Evolutionary conservation across 2,329 filamentous ascomycete genomes (phyloP), one percentile per base, ranked within the genome.

Genomic region (Ceratocystis papillata): DNA sequence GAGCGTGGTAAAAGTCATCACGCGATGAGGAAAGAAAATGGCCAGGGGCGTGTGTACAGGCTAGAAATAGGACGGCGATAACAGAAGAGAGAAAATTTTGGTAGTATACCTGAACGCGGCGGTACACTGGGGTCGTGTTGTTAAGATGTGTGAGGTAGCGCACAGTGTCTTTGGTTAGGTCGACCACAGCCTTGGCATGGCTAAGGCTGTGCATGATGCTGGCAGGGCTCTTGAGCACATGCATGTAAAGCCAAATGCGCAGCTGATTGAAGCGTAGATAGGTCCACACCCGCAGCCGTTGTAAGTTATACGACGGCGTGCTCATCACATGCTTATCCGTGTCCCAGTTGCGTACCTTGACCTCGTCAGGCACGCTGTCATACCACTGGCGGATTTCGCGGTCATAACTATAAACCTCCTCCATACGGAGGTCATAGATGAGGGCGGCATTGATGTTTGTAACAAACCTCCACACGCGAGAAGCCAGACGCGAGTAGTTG

Each of bases 201-300:
- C 79, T 76, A 63, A 86, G 81, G 72, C 96, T 87, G 67, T 87
- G 83, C 76, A 88, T 84, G 71, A 96, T 96, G 71, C 87, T 92
- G 12, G 85, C 88, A 2, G 89, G 85, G 20, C 88, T 93, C 74
- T 96, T 90, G 7, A 97, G 78, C 2, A 96, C 86, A 0, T 91
- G 91, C 0, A 90, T 89, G 74, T 95, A 92, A 33, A 96, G 88
- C 73, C 90, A 85, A 67, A 92, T 94, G 4, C 92, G 87, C 76
- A 96, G 89, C 77, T 96, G 91, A 71, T 96, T 96, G 53, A 90
- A 84, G 48, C 92, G 85, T 17, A 96, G 78, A 73, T 95, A 94
- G 20, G 94, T 87, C 74, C 94, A 85, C 60, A 96, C 87, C 68
- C 89, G 87, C 12, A 95, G 79, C 4, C 92, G 86, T 70, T 87